phyloP scores from a whole-genome alignment of 306 rosid species.

The Heteromeles arbutifolia region DNA sequence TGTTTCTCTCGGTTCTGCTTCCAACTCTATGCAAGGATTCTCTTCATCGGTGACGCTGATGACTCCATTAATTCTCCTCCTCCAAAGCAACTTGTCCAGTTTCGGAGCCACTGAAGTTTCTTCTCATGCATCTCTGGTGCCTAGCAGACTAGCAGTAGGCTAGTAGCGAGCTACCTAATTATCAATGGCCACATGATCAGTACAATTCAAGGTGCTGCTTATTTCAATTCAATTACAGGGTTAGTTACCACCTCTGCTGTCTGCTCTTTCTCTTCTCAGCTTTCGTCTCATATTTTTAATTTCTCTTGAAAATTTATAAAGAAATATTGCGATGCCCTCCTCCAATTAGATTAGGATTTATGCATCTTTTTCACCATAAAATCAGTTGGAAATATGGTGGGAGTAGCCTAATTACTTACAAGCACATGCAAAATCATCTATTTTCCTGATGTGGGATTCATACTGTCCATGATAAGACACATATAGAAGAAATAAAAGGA shows the following conservation, averaged over 20 bases:
- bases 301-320: no score
- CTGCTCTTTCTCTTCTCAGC: background rate
- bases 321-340: no score
- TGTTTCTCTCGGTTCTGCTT: background rate
- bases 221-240: background rate
- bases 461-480: no score
- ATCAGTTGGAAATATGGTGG: no score
- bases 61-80: background rate
- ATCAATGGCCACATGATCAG: no score
- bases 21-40: background rate
- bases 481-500: no score
- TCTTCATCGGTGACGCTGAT: background rate
- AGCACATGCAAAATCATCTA: no score
- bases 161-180: background rate
- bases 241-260: background rate
- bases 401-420: no score
- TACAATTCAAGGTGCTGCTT: background rate
- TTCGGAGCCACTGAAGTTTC: background rate
- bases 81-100: slow-evolving; percentile 5
- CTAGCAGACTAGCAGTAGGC: no score
- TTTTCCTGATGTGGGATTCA: no score
- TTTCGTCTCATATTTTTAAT: background rate
- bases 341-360: no score
- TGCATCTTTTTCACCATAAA: no score
- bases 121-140: slow-evolving; percentile 6